Evolutionary conservation across 2,329 filamentous ascomycete genomes (phyloP).

Genomic region (Colletotrichum sp.): DNA sequence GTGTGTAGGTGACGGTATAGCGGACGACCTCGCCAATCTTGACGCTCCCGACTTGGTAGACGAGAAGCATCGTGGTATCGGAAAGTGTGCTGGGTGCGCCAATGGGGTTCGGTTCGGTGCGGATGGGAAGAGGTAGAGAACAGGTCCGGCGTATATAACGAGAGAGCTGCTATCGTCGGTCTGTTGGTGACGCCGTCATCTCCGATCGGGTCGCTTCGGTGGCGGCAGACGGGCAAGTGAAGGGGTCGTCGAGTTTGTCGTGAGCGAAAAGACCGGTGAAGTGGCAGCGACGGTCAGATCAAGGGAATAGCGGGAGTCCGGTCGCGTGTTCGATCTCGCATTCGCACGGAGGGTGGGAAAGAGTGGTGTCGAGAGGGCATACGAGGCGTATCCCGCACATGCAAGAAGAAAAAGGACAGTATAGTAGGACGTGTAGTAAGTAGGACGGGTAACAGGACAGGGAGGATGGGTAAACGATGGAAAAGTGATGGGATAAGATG

Average conservation of each 20-base stretch:
- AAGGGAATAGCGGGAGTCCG: not conserved
- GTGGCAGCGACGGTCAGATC: not conserved
- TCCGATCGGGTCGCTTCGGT: not conserved
- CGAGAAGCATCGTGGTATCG: slow-evolving; percentile 73
- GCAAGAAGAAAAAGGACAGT: not conserved
- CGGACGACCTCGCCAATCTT: slow-evolving; percentile 95
- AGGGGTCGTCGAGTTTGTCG: not conserved
- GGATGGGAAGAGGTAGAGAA: not conserved
- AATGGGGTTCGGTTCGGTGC: not conserved
- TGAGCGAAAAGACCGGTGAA: not conserved
- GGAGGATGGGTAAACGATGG: not conserved
- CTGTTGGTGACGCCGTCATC: slow-evolving; percentile 10
- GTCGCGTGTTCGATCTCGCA: slow-evolving; percentile 2
- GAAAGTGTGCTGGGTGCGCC: not conserved
- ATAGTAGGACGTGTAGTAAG: not conserved
- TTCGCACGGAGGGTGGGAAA: not conserved
- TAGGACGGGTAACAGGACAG: not conserved
- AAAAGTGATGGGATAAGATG: not conserved
- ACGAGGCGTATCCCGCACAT: not conserved
- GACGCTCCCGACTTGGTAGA: slow-evolving; percentile 89
- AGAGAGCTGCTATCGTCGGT: slow-evolving; percentile 1
- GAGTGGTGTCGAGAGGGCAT: not conserved
- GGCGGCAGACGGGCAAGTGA: not conserved
- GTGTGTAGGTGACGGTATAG: slow-evolving; percentile 91
- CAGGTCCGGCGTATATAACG: not conserved